Evolutionary conservation across 2,329 filamentous ascomycete species (phyloP), one percentile per base, ranked within the genome.

Genomic region (Ceratocystis cubensis): DNA sequence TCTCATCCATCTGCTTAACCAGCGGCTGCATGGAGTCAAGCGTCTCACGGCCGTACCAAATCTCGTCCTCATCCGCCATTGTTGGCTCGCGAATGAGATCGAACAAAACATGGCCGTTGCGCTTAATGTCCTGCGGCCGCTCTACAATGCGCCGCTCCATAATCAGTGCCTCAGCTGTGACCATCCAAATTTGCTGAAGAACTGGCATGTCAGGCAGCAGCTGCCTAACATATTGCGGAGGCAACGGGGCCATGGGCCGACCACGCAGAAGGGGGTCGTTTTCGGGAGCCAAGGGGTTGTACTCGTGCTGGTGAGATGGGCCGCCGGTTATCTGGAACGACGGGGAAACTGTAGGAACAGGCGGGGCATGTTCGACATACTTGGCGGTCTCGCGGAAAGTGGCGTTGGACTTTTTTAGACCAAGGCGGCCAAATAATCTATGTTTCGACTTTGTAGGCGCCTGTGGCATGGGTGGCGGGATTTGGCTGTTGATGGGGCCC

Each of bases 41-140:
- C 1, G 79, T 78, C 44, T 74, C 75, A 64, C 78, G 78, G 59
- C 83, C 82, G 70, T 85, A 85, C 76, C 80, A 80, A 82, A 84
- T 87, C 70, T 85, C 81, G 69, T 87, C 84, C 72, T 84, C 80
- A 66, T 83, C 80, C 22, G 80, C 80, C 22, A 80, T 74, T 20
- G 81, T 82, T 65, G 85, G 82, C 68, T 86, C 84, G 62, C 81
- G 79, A 69, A 87, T 86, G n/a, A 87, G 75, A 68, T 86, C 83
- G 65, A 86, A 74, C 75, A 87, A 79, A 28, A 87, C 81, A 69
- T 84, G 79, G 13, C 81, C 81, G 66, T 86, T 86, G 50, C 84
- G 79, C 72, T 84, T 84, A 70, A 87, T 87, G 68, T 86, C 82
- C 67, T 81, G 76, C 0, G 82, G 75, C 25, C 81, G 77, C 67